Percentiles rank a stretch among this genome's conserved stretches.
phyloP scores from a whole-genome alignment of 139 green algal genomes.

The Micromonas commoda region DNA sequence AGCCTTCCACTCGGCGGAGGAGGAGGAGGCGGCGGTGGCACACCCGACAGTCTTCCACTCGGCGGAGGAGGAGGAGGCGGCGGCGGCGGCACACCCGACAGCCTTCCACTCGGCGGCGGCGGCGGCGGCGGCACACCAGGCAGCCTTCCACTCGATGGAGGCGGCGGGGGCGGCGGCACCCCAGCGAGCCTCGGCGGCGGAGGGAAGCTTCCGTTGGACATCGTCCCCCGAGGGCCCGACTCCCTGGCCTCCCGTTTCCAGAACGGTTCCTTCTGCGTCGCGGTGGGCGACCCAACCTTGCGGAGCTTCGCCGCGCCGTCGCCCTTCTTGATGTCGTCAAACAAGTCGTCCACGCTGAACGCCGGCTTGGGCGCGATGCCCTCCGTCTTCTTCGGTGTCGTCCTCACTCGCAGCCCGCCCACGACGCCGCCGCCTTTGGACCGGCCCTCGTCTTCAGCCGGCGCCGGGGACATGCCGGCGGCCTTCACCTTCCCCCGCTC shows the following conservation, averaged over 20 bases:
- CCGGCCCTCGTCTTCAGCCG: background rate
- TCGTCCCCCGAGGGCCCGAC: background rate
- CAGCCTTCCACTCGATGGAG: background rate
- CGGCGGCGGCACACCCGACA: background rate
- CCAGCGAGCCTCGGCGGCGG: background rate
- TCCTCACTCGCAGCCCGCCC: no score
- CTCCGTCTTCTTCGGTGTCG: background rate
- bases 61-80: background rate
- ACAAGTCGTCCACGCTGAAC: background rate
- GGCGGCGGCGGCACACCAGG: no score
- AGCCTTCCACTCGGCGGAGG: no score
- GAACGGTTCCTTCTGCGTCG: background rate
- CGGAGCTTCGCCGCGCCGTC: background rate
- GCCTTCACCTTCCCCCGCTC: background rate
- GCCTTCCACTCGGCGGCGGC: background rate
- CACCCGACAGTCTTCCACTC: background rate
- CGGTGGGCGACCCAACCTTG: background rate
- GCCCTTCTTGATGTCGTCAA: background rate
- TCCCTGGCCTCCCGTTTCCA: background rate
- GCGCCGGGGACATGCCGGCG: background rate
- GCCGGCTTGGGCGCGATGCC: no score
- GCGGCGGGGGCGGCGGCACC: no score
- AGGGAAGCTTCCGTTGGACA: background rate
- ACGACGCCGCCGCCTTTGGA: background rate
- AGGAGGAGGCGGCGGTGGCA: no score